These are phyloP conservation scores for Ceratocystis smalleyi DNA, from an alignment of 2,329 filamentous ascomycete species.

Conservation along the genomic window DNA sequence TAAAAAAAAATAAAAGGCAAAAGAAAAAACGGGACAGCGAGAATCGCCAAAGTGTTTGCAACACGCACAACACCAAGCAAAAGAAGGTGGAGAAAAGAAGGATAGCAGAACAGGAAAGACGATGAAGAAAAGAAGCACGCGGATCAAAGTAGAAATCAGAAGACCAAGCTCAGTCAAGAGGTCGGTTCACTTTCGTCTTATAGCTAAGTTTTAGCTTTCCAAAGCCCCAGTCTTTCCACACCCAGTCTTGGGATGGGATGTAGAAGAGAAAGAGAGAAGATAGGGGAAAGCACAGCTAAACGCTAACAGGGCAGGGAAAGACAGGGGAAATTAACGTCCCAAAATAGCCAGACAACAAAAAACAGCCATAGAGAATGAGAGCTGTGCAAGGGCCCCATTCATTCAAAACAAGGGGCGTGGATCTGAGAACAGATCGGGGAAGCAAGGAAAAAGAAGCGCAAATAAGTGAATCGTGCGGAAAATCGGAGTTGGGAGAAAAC, in stretches of 20 bases:
- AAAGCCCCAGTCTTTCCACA: background rate
- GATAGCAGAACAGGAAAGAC: background rate
- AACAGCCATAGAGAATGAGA: background rate
- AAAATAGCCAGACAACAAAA: conserved; percentile 4
- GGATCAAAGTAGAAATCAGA: background rate
- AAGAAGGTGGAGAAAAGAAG: background rate
- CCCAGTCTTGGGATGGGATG: background rate
- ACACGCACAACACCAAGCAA: background rate
- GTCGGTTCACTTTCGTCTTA: conserved; percentile 7
- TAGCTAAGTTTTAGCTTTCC: background rate
- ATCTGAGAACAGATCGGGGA: background rate
- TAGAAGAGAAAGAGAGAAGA: background rate
- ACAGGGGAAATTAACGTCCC: conserved; percentile 6
- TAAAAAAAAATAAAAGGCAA: background rate
- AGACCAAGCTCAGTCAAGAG: background rate
- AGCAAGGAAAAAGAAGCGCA: background rate
- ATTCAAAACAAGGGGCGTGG: conserved; percentile 3
- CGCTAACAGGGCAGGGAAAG: background rate
- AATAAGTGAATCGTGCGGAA: background rate
- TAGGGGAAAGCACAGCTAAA: background rate
- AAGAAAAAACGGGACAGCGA: background rate
- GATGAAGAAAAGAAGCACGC: conserved; percentile 1
- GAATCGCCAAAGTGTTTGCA: background rate
- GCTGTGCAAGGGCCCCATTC: conserved; percentile 1
- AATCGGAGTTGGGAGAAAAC: background rate